Evolutionary conservation across 768 basidiomycete genomes (phyloP), one percentile per base, ranked within the genome.

Genomic region (Peribolospora baueri): DNA sequence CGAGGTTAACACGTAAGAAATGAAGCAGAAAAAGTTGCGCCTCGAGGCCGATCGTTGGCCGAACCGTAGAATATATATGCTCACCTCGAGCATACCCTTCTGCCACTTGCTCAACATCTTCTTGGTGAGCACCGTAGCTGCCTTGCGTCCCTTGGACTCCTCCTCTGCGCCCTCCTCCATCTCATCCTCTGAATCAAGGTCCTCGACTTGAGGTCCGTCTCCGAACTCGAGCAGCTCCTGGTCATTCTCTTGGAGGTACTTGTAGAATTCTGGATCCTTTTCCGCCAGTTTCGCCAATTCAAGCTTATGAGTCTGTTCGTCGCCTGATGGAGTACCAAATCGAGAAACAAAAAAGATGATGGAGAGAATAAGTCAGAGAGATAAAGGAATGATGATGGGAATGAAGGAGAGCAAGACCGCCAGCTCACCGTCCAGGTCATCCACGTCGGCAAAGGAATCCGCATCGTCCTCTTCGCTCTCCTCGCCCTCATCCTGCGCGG

Each of bases 191-290:
- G 58, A 57, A 2, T 56, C 58, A 42, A 57, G 57, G 14, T 48
- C 54, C 6, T 37, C 48, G 7, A 42, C 7, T 40, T 25, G 7
- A 1, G 40, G 48, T 8, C 63, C 68, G 53, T 72, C 69, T 46
- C 77, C 71, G 64, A 97, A 97, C 4, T 84, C 74, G 3, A 98
- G 73, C n/a, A 97, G 71, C 54, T 87, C 88, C 56, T 73, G 71
- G 68, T 98, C 93, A 64, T 98, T 88, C 68, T 97, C 85, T 70
- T 90, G 81, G 2, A 98, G 73, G 65, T 90, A 98, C 53, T 8
- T 7, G 80, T 78, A 98, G 70, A 97, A 98, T 64, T 93, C 91
- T n/a, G 91, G 91, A 67, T 98, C 91, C 66, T 86, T 87, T 68
- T 91, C 82, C 2, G 84, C 84, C 42, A 98, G 75, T 64, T 83